Base-by-base conservation (phyloP, 78 protist genomes). In the Dictyostelium purpureum region DNA sequence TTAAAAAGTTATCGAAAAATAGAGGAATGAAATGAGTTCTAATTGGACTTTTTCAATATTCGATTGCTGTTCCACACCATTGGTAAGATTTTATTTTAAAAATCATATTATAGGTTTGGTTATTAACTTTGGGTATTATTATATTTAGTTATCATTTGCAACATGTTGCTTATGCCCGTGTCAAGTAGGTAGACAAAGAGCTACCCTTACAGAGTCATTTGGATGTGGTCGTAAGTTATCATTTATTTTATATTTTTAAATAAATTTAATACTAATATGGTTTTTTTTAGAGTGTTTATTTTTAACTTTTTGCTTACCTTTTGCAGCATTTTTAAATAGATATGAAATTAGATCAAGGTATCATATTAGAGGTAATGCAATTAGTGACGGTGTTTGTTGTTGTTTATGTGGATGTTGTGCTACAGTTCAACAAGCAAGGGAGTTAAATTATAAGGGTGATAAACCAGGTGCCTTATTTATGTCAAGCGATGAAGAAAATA, bases 381-480 rank as follows among this genome's bases (percentile, higher is more conserved):
- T 77, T 16, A 79, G 89, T 33, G 94, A 90, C 43, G 75, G 94
- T 70, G 38, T 69, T n/a, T 90, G 88, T 47, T 21, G 47, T 40
- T 54, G 83, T 63, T 51, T 38, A 14, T 77, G 88, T 81, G 73
- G 87, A 5, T 90, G 88, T 38, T 88, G 94, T 77, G 21, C 94
- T 28, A 65, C 74, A 1, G 88, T 88, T 28, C 94, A 90, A 37
- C 79, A 79, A 33, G 76, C 94, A 10, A 77, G 88, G 40, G 88
- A 90, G 56, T 21, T 90, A 63, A 76, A 90, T 45, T 26, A 63
- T 19, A 49, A 65, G 7, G 94, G 94, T 26, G 94, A 79, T 75
- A 90, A 42, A 40, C 94, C 94, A 21, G 89, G 79, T 28, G 79
- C 83, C 6, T 33, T 90, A 75, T 90, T 77, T 21, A 90, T 90